Percentiles rank a stretch among this genome's conserved stretches.
phyloP scores from a whole-genome alignment of 2,329 filamentous ascomycete species.

The Paramyrothecium sp. region DNA sequence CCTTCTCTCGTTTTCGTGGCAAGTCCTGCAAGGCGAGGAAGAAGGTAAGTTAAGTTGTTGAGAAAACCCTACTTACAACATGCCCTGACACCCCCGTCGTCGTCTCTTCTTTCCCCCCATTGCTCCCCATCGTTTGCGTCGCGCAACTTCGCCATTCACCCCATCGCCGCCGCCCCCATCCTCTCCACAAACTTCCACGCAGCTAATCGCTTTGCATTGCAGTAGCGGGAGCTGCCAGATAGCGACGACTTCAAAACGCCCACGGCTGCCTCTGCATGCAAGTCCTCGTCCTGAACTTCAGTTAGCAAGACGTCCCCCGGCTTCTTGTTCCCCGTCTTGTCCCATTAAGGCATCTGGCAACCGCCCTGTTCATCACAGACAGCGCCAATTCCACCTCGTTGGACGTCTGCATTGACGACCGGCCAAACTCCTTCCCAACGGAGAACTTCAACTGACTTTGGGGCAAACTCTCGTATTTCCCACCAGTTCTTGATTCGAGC shows the following conservation, averaged over 20 bases:
- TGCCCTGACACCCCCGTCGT: slow-evolving; percentile 8
- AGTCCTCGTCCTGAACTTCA: slow-evolving; percentile 10
- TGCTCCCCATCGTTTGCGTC: neutral
- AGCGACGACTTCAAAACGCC: slow-evolving; percentile 16
- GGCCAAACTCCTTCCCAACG: too few species aligned
- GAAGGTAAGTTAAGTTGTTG: neutral
- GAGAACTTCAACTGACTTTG: too few species aligned
- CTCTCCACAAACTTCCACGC: slow-evolving; percentile 20
- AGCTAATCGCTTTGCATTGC: slow-evolving; percentile 30
- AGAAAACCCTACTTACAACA: slow-evolving; percentile 3
- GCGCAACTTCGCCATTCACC: neutral
- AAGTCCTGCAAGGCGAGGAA: slow-evolving; percentile 18
- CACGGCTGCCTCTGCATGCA: slow-evolving; percentile 15
- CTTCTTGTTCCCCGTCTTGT: slow-evolving; percentile 1
- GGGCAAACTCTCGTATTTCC: too few species aligned
- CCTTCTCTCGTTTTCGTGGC: slow-evolving; percentile 28
- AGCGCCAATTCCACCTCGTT: neutral
- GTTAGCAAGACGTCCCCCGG: neutral
- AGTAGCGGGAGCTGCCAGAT: slow-evolving; percentile 21
- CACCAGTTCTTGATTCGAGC: slow-evolving; percentile 1
- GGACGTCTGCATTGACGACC: too few species aligned
- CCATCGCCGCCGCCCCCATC: slow-evolving; percentile 1
- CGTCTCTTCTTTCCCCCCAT: neutral
- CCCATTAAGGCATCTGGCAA: slow-evolving; percentile 3
- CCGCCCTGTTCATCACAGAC: too few species aligned